Percentiles rank a stretch among this genome's conserved stretches.
These are phyloP conservation scores for Cyberlindnera petersonii DNA, from an alignment of 805 yeast species.

Conservation along the genomic window DNA sequence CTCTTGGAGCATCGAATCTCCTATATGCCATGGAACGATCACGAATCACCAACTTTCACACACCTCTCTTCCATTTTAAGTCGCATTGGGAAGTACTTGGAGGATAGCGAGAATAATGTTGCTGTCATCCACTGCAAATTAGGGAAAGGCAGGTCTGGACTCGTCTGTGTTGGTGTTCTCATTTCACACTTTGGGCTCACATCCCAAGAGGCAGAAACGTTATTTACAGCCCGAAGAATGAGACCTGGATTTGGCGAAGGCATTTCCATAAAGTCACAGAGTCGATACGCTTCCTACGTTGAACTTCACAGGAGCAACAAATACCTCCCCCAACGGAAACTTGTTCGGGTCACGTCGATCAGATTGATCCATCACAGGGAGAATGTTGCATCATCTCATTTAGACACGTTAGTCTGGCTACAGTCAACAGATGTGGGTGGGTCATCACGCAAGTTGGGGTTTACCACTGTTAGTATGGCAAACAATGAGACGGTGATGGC, in stretches of 20 bases:
- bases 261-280: conserved; percentile 67
- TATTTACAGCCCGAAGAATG: conserved; percentile 60
- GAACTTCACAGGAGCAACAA: not conserved
- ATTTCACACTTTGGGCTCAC: conserved; percentile 43
- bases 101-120: conserved; percentile 37
- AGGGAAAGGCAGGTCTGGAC: conserved; percentile 91
- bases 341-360: not conserved
- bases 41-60: conserved; percentile 64
- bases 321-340: not conserved
- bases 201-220: conserved; percentile 43
- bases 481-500: too few species aligned
- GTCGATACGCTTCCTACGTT: conserved; percentile 58
- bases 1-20: conserved; percentile 8
- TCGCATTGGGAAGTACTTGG: conserved; percentile 40
- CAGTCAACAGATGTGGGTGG: too few species aligned
- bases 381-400: too few species aligned
- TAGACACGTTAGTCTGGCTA: too few species aligned
- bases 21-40: conserved; percentile 65
- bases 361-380: too few species aligned
- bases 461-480: too few species aligned
- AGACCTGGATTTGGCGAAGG: conserved; percentile 54
- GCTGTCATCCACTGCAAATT: conserved; percentile 83
- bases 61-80: conserved; percentile 30
- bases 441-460: too few species aligned
- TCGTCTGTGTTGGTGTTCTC: conserved; percentile 65